A percentile compares a stretch with the other conserved stretches of the same genome.
Evolutionary conservation across 2,329 filamentous ascomycete species (phyloP).

Genomic region (Chaetomiaceae sp.): DNA sequence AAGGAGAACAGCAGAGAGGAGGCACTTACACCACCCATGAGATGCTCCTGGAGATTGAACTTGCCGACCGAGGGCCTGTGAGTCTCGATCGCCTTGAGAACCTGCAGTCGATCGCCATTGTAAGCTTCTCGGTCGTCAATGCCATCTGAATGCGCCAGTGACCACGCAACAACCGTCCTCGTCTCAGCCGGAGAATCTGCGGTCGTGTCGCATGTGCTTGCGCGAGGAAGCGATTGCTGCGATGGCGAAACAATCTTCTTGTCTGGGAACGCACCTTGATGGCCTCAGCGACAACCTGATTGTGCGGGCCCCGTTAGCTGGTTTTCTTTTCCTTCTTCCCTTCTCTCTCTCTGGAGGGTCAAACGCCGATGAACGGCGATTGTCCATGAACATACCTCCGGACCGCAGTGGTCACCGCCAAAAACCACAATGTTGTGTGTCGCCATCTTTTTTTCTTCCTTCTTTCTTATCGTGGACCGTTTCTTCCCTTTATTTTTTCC

Average conservation of each 20-base stretch:
- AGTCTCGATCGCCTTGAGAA: slow-evolving; percentile 74
- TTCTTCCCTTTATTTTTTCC: too few relatives aligned
- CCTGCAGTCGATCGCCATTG: slow-evolving; percentile 40
- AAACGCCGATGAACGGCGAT: neutral
- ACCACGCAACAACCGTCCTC: neutral
- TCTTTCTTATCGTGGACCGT: too few relatives aligned
- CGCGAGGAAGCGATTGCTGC: too few relatives aligned
- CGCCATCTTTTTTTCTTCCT: slow-evolving; percentile 46
- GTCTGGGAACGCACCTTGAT: slow-evolving; percentile 60
- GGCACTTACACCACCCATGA: slow-evolving; percentile 79
- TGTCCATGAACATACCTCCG: slow-evolving; percentile 58
- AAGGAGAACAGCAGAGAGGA: slow-evolving; percentile 10
- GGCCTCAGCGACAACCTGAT: slow-evolving; percentile 73
- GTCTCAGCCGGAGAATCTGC: too few relatives aligned
- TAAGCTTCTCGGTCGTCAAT: neutral
- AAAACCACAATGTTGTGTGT: slow-evolving; percentile 76
- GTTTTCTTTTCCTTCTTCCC: neutral
- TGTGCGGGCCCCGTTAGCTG: slow-evolving; percentile 3
- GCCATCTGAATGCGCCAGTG: neutral
- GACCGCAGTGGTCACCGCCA: slow-evolving; percentile 78
- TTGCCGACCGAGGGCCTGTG: slow-evolving; percentile 62
- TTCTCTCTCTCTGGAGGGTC: neutral
- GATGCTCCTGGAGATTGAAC: slow-evolving; percentile 86
- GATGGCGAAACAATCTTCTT: neutral
- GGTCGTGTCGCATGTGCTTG: neutral